A percentile compares a stretch with the other conserved stretches of the same genome.
Conservation (phyloP, 345 rosid genomes). For the Raphanus raphanistrum region DNA sequence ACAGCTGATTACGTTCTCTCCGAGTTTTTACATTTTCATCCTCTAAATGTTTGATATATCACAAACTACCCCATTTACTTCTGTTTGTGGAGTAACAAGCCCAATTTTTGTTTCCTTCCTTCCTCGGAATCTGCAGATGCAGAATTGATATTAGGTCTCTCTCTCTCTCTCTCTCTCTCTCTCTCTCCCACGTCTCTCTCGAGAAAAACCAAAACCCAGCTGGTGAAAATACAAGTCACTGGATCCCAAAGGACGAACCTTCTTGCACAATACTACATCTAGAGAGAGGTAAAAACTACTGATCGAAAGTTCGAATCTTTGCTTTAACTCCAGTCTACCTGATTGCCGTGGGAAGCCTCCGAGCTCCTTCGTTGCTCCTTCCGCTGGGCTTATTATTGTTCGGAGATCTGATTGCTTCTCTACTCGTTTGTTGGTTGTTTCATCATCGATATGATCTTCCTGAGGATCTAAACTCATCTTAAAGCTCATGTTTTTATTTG, state of each 20-base stretch:
- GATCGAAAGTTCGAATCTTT: not conserved
- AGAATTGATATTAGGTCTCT: slow-evolving; percentile 1
- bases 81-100: not conserved
- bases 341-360: not conserved
- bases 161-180: not conserved
- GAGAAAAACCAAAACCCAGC: slow-evolving; percentile 15
- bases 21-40: not conserved
- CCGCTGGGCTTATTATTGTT: slow-evolving; percentile 6
- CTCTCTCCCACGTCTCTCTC: slow-evolving; percentile 10
- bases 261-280: slow-evolving; percentile 2
- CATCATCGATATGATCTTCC: not conserved
- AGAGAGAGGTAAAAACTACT: not conserved
- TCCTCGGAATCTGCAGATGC: slow-evolving; percentile 24
- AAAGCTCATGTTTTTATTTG: slow-evolving; percentile 7
- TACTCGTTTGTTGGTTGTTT: not conserved
- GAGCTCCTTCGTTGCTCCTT: slow-evolving; percentile 17
- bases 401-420: slow-evolving; percentile 15
- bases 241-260: slow-evolving; percentile 24
- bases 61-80: not conserved
- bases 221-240: not conserved
- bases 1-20: not conserved
- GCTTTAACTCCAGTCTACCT: not conserved
- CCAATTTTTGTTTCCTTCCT: slow-evolving; percentile 4
- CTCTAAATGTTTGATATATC: not conserved
- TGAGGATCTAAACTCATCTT: not conserved